These are phyloP conservation scores for Xerophyta viscosa DNA, from an alignment of 106 monocot species.

Conservation along the genomic window DNA sequence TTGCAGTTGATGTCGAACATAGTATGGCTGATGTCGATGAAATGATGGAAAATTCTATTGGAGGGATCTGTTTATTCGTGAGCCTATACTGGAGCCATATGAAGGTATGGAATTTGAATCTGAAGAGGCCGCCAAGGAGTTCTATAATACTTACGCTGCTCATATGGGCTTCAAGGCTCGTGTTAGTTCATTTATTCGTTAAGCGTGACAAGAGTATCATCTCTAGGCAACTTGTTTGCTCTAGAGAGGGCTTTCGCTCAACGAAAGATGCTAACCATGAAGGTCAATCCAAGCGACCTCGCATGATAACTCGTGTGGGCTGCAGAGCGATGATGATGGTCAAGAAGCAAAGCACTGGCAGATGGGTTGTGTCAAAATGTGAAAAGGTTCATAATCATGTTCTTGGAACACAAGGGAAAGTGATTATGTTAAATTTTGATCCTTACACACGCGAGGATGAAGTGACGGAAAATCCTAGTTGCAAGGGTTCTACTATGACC, in stretches of 20 bases:
- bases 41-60: constrained; percentile 33
- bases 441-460: constrained; percentile 29
- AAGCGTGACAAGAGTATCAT: constrained; percentile 59
- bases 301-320: constrained; percentile 42
- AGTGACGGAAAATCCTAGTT: constrained; percentile 22
- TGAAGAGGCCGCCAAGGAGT: constrained; percentile 35
- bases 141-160: constrained; percentile 35
- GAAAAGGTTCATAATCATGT: constrained; percentile 55
- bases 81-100: constrained; percentile 35
- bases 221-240: constrained; percentile 55
- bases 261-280: constrained; percentile 22
- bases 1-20: constrained; percentile 36
- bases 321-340: constrained; percentile 69
- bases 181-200: constrained; percentile 49
- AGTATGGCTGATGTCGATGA: constrained; percentile 26
- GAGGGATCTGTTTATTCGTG: constrained; percentile 22
- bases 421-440: constrained; percentile 44
- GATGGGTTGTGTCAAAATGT: constrained; percentile 49
- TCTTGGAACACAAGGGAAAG: constrained; percentile 55
- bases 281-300: constrained; percentile 25
- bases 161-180: constrained; percentile 45
- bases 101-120: constrained; percentile 60
- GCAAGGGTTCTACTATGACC: constrained; percentile 10
- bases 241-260: constrained; percentile 43
- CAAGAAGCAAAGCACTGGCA: constrained; percentile 49